Base-by-base conservation (phyloP, 2,329 filamentous ascomycete species). In the Podosphaera fusca region DNA sequence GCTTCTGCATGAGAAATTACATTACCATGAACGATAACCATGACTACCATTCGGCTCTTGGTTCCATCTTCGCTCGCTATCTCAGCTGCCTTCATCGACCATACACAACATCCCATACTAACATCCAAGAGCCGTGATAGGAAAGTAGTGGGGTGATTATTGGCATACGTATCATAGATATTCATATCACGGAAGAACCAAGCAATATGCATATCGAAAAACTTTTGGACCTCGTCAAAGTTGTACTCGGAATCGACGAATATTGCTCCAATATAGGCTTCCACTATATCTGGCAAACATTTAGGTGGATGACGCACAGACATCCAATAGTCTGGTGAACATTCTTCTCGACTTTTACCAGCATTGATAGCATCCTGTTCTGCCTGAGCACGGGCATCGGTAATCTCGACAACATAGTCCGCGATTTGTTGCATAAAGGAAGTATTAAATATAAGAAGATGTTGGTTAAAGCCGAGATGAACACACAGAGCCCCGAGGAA, bases 181-280 rank as follows among this genome's bases (percentile, higher is more conserved):
- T 75, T 72, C 81, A 96, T 95, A 68, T 95, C 84, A 55, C 77
- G 73, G 67, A 96, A 96, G 70, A 81, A 95, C 2, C 80, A 81
- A 58, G 76, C 75, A 57, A 96, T 77, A 61, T 89, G 80, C 12
- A 64, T 67, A n/a, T 79, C 70, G 69, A 95, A 95, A 70, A 98
- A 96, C 0, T 67, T 66, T 60, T 84, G 79, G 0, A 96, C 84
- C 21, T 81, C 74, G 10, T 68, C 67, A 68, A 84, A 95, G 65
- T 92, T 72, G 70, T 90, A 96, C 51, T 76, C 73, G 0, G 86
- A 84, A 69, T 98, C 92, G 9, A 98, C 84, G 67, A 96, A 96
- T 30, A 95, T 75, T 29, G 90, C 90, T 1, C 88, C 92, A 2
- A 95, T 72, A 63, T 88, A 92, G 0, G 90, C 80, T 73, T 98